A percentile compares a stretch with the other conserved stretches of the same genome.
phyloP scores from a whole-genome alignment of 441 rosid genomes.

The Jatropha podagrica region DNA sequence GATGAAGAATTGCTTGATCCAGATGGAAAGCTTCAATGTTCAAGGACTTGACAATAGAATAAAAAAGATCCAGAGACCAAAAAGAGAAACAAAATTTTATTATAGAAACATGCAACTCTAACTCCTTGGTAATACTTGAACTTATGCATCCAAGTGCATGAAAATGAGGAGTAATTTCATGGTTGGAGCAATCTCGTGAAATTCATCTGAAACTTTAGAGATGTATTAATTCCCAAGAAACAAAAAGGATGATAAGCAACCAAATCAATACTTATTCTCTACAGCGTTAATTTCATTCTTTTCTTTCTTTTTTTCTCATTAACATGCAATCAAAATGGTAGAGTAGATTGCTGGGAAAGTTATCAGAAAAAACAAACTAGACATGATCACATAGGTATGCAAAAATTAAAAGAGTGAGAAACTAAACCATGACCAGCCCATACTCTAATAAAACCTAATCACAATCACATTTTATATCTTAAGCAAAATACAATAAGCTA shows the following conservation, averaged over 20 bases:
- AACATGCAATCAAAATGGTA: no score
- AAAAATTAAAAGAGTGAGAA: neutral
- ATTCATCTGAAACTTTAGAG: neutral
- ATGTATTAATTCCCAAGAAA: neutral
- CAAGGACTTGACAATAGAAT: neutral
- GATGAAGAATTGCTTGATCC: neutral
- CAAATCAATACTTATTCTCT: no score
- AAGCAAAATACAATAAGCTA: neutral
- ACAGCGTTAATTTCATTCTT: no score
- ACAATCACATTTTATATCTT: no score
- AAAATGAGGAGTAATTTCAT: neutral
- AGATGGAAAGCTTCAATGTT: no score
- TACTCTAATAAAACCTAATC: neutral
- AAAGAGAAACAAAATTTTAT: no score
- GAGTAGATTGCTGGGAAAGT: neutral
- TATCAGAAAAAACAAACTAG: neutral
- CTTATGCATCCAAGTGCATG: neutral
- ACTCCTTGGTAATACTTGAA: neutral
- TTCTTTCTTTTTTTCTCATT: no score
- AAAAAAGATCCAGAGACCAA: no score
- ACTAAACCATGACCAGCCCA: neutral
- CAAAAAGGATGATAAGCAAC: no score
- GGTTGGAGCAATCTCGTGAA: no score
- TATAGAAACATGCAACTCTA: neutral
- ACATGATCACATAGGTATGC: no score